Base-by-base conservation (phyloP, 495 filamentous ascomycete species). In the Pseudevernia furfuracea region DNA sequence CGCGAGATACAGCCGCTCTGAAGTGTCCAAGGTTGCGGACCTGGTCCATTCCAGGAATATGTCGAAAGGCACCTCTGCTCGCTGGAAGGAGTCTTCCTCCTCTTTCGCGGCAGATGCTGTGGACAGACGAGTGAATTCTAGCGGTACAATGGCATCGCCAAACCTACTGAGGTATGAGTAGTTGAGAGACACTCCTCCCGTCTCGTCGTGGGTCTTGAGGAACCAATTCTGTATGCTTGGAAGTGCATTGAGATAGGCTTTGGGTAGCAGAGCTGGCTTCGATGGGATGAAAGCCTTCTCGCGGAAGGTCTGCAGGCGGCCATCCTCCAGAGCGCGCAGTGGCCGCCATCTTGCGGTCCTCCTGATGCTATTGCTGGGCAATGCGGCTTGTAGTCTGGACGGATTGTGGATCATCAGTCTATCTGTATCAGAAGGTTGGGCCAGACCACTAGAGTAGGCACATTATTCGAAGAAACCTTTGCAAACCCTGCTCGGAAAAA, bases 1-100 rank as follows among this genome's bases (percentile, higher is more conserved):
- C 0, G 94, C 92, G 30, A 98, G 85, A 72, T 97, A 97, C 9
- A 96, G 77, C 3, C 75, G 72, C 4, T 67, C 70, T 2, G 74
- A 58, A n/a, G 44, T 59, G 38, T 74, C 73, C 11, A 53, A 14
- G n/a, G 44, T 46, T 17, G 77, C 69, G 25, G 71, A 65, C 3
- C 67, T 70, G 41, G 78, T 76, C 80, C 82, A 85, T 57, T 80
- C 72, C 25, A 88, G 77, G 69, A 88, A 86, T 28, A 86, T 71
- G 15, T 72, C 71, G 3, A 88, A 70, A 4, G 85, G 82, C 23
- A 81, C 85, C 48, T 82, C 74, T 60, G 85, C 78, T n/a, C 81
- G 79, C 44, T 79, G 73, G 66, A 88, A 88, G 49, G 66, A 74
- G 4, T 28, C 49, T 34, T 57, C 41, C 21, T 36, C 37, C 9